Evolutionary conservation across 768 basidiomycete genomes (phyloP).

Genomic region (Mycena pura): DNA sequence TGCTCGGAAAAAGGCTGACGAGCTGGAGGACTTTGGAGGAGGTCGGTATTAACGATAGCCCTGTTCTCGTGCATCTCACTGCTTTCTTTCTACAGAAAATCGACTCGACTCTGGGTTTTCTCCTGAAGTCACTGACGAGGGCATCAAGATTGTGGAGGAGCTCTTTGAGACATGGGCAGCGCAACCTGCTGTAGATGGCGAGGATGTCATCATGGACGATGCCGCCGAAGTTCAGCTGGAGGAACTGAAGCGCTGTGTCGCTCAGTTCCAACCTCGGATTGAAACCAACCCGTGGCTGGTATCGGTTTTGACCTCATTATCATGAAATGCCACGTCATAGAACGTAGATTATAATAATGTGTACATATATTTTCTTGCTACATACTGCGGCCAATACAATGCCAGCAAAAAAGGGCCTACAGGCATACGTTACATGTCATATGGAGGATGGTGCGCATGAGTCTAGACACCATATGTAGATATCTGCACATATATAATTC

Average conservation of each 20-base stretch:
- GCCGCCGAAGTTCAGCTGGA: constrained; percentile 53
- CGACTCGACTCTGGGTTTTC: constrained; percentile 53
- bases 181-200: constrained; percentile 49
- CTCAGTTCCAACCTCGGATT: constrained; percentile 69
- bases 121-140: constrained; percentile 73
- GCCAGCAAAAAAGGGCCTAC: too few relatives aligned
- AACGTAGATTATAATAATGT: background rate
- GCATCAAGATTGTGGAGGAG: constrained; percentile 80
- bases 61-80: background rate
- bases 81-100: constrained; percentile 28
- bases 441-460: too few relatives aligned
- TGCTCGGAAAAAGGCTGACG: constrained; percentile 97
- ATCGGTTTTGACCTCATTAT: constrained; percentile 50
- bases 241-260: constrained; percentile 66
- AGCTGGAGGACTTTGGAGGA: constrained; percentile 84
- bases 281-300: constrained; percentile 83
- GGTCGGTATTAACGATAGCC: constrained; percentile 34
- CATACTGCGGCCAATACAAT: too few relatives aligned
- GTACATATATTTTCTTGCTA: too few relatives aligned
- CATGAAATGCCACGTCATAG: too few relatives aligned
- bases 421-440: too few relatives aligned
- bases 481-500: too few relatives aligned
- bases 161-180: constrained; percentile 71
- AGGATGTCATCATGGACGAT: constrained; percentile 49
- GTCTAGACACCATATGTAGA: too few relatives aligned